Evolutionary conservation across 208 protist species (phyloP).

Genomic region (Acanthamoeba quina): DNA sequence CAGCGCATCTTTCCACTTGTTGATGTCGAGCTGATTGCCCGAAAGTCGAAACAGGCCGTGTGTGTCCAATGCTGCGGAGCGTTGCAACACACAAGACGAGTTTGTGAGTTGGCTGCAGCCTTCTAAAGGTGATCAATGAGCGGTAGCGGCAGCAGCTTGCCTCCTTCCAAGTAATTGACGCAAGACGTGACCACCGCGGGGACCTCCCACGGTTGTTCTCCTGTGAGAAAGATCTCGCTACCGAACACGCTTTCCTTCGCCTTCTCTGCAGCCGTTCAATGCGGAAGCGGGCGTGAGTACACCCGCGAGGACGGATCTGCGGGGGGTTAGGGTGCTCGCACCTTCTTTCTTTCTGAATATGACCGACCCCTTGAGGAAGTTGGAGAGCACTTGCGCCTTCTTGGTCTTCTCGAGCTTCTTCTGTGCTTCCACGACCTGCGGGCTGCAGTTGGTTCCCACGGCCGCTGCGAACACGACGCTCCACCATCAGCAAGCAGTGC

Average conservation of each 20-base stretch:
- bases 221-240: neutral
- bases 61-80: neutral
- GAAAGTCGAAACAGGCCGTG: conserved; percentile 7
- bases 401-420: conserved; percentile 26
- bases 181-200: neutral
- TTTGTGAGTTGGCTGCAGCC: neutral
- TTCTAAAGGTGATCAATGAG: neutral
- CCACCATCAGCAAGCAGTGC: neutral
- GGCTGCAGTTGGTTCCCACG: neutral
- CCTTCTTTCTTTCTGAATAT: conserved; percentile 7
- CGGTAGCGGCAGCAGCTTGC: neutral
- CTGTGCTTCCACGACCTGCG: conserved; percentile 1
- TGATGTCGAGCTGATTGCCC: conserved; percentile 7
- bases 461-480: neutral
- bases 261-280: neutral
- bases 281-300: neutral
- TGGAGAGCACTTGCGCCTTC: conserved; percentile 8
- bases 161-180: neutral
- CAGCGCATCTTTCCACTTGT: conserved; percentile 21
- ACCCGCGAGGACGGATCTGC: neutral
- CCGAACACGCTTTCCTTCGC: neutral
- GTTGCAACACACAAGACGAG: neutral
- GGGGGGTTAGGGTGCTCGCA: neutral
- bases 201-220: neutral
- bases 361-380: conserved; percentile 10